A percentile compares a stretch with the other conserved stretches of the same genome.
Evolutionary conservation across 164 flowering plant species (phyloP).

Genomic region (Annona squamosa): DNA sequence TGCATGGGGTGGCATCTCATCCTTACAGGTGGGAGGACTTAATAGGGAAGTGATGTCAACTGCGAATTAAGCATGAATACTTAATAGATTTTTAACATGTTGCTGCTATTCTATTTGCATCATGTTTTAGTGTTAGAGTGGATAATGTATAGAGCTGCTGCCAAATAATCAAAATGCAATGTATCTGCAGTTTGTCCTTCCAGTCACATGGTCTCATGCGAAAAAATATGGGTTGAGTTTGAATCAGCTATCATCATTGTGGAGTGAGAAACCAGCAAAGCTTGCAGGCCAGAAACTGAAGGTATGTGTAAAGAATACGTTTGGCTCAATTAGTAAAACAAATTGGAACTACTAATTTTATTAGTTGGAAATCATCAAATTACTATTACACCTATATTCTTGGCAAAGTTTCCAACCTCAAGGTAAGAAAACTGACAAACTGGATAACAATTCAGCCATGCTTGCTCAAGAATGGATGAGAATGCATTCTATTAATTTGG

Average conservation of each 20-base stretch:
- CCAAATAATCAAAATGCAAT: constrained; percentile 1
- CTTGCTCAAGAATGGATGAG: background rate
- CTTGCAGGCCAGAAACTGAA: constrained; percentile 72
- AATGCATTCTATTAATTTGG: background rate
- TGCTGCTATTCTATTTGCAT: background rate
- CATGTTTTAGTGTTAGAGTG: background rate
- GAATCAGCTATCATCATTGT: constrained; percentile 72
- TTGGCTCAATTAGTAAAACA: background rate
- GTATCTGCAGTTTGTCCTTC: constrained; percentile 81
- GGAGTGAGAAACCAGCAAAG: constrained; percentile 94
- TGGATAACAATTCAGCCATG: no score
- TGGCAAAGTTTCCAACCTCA: background rate
- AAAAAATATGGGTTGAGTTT: constrained; percentile 64
- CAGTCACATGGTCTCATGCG: constrained; percentile 91
- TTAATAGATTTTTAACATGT: no score
- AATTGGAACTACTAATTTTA: no score
- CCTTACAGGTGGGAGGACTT: constrained; percentile 64
- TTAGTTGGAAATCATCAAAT: background rate
- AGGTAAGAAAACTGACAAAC: background rate
- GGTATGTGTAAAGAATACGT: constrained; percentile 25
- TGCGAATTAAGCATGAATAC: no score
- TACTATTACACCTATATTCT: background rate
- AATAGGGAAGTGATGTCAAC: background rate
- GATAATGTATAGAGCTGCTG: background rate
- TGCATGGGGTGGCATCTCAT: constrained; percentile 99